Percentiles rank a stretch among this genome's conserved stretches.
Evolutionary conservation across 2,329 filamentous ascomycete genomes (phyloP).

Genomic region (Pseudogymnoascus sp.): DNA sequence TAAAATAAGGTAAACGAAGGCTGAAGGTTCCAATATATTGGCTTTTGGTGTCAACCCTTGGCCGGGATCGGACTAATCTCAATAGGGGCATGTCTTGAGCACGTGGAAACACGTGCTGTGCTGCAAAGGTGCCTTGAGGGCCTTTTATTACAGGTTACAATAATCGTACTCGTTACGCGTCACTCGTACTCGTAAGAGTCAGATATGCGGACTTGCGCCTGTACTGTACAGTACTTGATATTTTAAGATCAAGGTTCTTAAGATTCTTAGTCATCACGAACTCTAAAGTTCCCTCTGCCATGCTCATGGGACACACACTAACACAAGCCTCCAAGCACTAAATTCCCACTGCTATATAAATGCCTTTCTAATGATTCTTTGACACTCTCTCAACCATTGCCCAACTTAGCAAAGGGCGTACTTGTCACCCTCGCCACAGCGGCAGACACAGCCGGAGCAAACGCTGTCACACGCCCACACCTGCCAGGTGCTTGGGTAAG

Average conservation of each 20-base stretch:
- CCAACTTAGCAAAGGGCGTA: background rate
- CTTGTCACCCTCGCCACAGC: background rate
- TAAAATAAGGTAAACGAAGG: background rate
- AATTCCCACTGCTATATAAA: background rate
- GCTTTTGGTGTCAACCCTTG: background rate
- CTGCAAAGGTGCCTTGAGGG: background rate
- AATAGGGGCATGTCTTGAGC: background rate
- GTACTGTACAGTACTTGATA: background rate
- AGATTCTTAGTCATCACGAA: background rate
- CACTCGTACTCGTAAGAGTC: background rate
- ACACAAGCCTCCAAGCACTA: background rate
- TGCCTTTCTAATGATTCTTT: background rate
- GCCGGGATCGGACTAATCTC: background rate
- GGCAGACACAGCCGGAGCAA: background rate
- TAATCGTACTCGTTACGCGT: background rate
- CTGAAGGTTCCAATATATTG: conserved; percentile 6
- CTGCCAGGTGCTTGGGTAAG: background rate
- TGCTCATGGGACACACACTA: background rate
- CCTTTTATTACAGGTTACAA: background rate
- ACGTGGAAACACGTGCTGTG: background rate
- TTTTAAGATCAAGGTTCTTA: background rate
- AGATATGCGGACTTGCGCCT: background rate
- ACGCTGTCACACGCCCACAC: background rate
- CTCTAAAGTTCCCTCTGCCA: background rate
- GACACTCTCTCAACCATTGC: background rate